Evolutionary conservation across 371 early-diverging fungal genomes (phyloP), one percentile per base, ranked within the genome.

Genomic region (Mortierella sp.): DNA sequence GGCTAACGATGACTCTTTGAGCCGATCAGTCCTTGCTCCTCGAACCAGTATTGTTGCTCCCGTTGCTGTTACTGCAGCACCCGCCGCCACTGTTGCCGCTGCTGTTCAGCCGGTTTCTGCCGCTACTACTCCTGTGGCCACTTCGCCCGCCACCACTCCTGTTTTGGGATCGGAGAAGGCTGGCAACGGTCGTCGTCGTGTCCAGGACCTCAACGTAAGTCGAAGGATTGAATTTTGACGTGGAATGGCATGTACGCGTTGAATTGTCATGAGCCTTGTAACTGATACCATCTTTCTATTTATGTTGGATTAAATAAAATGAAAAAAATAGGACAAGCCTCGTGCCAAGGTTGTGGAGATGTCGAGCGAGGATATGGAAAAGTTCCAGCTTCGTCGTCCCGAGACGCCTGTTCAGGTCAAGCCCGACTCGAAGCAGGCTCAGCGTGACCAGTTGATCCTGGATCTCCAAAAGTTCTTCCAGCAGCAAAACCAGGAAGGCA

Each of bases 281-380:
- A 65, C 38, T 60, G 29, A 48, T 72, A 16, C 41, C 38, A 16
- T 14, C 32, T 60, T 1, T 46, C 41, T 70, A 70, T 41, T 75
- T 27, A 29, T 77, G 63, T 82, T 51, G 24, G 24, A 35, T 63
- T 54, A 18, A 24, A 54, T n/a, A 49, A 49, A 18, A 32, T 32
- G 2, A 32, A 32, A 2, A 38, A 12, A 32, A 65, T 75, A 89
- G 76, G 92, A 92, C 63, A 93, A 94, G 78, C 91, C 94, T 14
- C 93, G 94, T 88, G 91, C 94, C 88, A 93, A 93, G 75, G 89
- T 94, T 21, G 90, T 94, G 1, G 92, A 93, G 68, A 82, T 93
- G 75, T 90, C 93, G 11, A 91, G 91, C 78, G 90, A 93, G 79
- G 93, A 93, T 72, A 91, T 91, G 81, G 93, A 91, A 78, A 90